A percentile compares a stretch with the other conserved stretches of the same genome.
These are phyloP conservation scores for Drechslerella dactyloides DNA, from an alignment of 2,329 filamentous ascomycete species.

Conservation along the genomic window DNA sequence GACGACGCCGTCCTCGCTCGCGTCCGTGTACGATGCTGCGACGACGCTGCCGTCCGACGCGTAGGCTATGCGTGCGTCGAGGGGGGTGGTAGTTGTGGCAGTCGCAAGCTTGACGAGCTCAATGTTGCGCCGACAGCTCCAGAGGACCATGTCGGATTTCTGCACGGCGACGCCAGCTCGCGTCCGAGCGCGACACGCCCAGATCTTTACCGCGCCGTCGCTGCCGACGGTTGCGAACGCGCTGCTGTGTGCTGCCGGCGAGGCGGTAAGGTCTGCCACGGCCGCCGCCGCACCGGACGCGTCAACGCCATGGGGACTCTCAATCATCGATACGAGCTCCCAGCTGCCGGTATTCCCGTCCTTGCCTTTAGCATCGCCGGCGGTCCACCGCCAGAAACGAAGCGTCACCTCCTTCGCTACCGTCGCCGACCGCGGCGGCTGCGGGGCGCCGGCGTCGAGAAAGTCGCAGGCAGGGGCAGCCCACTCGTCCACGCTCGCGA, in stretches of 20 bases:
- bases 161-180: constrained; percentile 64
- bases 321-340: constrained; percentile 80
- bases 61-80: constrained; percentile 41
- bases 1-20: constrained; percentile 57
- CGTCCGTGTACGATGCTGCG: constrained; percentile 66
- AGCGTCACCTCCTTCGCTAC: constrained; percentile 75
- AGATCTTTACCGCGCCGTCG: constrained; percentile 78
- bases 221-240: constrained; percentile 85
- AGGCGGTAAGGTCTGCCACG: constrained; percentile 75
- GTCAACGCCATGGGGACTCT: constrained; percentile 73
- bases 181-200: constrained; percentile 75
- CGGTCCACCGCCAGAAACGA: constrained; percentile 81
- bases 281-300: constrained; percentile 61
- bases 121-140: constrained; percentile 39
- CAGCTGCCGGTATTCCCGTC: constrained; percentile 64
- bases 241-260: constrained; percentile 65
- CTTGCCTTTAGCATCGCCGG: constrained; percentile 55
- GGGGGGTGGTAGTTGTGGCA: constrained; percentile 17
- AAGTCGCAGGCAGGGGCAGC: constrained; percentile 73
- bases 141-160: constrained; percentile 39
- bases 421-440: constrained; percentile 54
- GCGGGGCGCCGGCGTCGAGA: constrained; percentile 61
- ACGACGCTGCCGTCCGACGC: constrained; percentile 57
- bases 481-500: constrained; percentile 93
- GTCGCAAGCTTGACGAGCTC: constrained; percentile 37